Percentiles rank a stretch among this genome's conserved stretches.
Conservation (phyloP, 2,329 filamentous ascomycete genomes). For the Botrytis byssoidea region DNA sequence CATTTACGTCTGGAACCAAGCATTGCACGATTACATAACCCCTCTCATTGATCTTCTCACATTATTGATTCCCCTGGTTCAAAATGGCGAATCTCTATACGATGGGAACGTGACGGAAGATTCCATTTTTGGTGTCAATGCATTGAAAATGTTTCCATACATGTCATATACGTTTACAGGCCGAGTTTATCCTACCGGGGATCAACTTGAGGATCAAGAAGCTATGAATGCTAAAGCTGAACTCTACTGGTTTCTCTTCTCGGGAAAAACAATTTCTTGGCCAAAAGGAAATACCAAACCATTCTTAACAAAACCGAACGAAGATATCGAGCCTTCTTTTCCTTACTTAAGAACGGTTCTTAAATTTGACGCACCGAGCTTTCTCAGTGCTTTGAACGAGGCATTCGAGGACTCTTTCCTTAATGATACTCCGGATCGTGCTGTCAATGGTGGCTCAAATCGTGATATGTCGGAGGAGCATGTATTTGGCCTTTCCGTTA, state of each 20-base stretch:
- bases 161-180: conserved; percentile 89
- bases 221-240: conserved; percentile 78
- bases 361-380: conserved; percentile 85
- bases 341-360: conserved; percentile 82
- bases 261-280: conserved; percentile 74
- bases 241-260: conserved; percentile 92
- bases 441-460: conserved; percentile 51
- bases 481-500: conserved; percentile 69
- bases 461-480: conserved; percentile 61
- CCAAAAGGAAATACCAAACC: conserved; percentile 61
- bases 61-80: conserved; percentile 61
- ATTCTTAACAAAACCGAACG: conserved; percentile 59
- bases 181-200: conserved; percentile 85
- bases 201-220: conserved; percentile 67
- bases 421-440: conserved; percentile 71
- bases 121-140: conserved; percentile 65
- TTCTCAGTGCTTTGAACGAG: conserved; percentile 93
- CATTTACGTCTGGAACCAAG: conserved; percentile 95
- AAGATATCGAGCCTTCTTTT: conserved; percentile 69
- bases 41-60: conserved; percentile 80
- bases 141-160: conserved; percentile 91
- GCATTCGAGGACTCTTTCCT: conserved; percentile 94
- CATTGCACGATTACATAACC: conserved; percentile 83
- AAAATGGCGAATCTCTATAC: conserved; percentile 51
- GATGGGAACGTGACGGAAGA: conserved; percentile 57